These are phyloP conservation scores for Aspergillus fischeri DNA, from an alignment of 2,329 filamentous ascomycete species.

Conservation along the genomic window DNA sequence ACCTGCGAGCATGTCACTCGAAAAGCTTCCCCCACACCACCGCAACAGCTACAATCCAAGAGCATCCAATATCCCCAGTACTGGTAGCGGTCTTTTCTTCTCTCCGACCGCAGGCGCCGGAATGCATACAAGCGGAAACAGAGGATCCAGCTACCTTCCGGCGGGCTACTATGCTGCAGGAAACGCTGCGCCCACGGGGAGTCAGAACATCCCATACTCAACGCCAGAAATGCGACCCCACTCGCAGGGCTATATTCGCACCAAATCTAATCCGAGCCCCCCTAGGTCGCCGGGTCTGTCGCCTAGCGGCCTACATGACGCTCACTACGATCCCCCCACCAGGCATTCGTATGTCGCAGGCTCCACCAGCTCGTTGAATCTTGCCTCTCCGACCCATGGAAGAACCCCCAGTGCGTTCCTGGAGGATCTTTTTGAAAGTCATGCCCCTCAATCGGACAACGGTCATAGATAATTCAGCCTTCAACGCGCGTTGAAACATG, in stretches of 20 bases:
- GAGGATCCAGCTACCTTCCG: slow-evolving; percentile 75
- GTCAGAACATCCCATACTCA: slow-evolving; percentile 33
- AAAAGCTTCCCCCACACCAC: slow-evolving; percentile 41
- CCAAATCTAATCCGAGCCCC: slow-evolving; percentile 51
- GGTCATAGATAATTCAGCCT: slow-evolving; percentile 1
- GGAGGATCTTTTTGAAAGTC: slow-evolving; percentile 82
- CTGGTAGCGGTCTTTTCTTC: slow-evolving; percentile 82
- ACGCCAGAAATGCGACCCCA: slow-evolving; percentile 60
- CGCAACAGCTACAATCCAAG: slow-evolving; percentile 36
- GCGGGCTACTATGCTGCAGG: slow-evolving; percentile 85
- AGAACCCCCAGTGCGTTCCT: slow-evolving; percentile 84
- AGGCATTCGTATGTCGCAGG: slow-evolving; percentile 28
- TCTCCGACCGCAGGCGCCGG: slow-evolving; percentile 76
- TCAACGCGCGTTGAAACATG: neutral
- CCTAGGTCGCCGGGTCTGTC: slow-evolving; percentile 61
- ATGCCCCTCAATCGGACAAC: slow-evolving; percentile 33
- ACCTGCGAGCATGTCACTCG: slow-evolving; percentile 49
- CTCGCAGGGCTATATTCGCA: slow-evolving; percentile 50
- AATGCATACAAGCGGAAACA: slow-evolving; percentile 53
- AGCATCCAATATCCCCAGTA: slow-evolving; percentile 38
- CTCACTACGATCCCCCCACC: slow-evolving; percentile 20
- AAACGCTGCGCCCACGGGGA: slow-evolving; percentile 47
- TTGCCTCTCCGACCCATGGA: slow-evolving; percentile 62
- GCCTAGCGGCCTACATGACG: slow-evolving; percentile 40
- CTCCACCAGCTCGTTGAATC: slow-evolving; percentile 58